A percentile compares a stretch with the other conserved stretches of the same genome.
Conservation (phyloP, 148 eudicot species). For the Pharnaceum exiguum region DNA sequence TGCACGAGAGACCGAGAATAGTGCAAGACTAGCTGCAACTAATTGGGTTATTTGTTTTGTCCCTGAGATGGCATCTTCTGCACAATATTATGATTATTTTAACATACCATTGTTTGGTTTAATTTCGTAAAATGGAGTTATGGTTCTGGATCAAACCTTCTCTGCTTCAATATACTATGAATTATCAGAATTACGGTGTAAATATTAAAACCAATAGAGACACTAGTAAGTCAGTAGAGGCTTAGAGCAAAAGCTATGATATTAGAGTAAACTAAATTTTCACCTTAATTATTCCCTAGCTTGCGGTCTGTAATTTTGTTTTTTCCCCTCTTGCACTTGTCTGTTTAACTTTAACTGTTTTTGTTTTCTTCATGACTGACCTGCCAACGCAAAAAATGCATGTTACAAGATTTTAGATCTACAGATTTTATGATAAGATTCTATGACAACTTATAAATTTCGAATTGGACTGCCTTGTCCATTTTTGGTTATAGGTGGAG, state of each 20-base stretch:
- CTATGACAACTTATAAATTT: background rate
- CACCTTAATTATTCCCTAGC: background rate
- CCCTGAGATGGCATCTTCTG: too few relatives aligned
- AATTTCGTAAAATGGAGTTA: too few relatives aligned
- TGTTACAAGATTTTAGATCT: background rate
- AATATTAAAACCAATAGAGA: background rate
- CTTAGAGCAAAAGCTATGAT: background rate
- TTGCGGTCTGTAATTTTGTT: slow-evolving; percentile 7
- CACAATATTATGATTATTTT: too few relatives aligned
- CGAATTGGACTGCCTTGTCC: background rate
- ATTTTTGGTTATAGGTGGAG: background rate
- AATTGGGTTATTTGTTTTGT: too few relatives aligned
- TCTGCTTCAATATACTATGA: too few relatives aligned
- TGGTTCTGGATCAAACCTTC: too few relatives aligned
- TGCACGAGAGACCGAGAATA: too few relatives aligned
- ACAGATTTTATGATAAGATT: background rate
- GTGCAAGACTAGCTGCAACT: too few relatives aligned
- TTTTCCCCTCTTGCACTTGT: background rate
- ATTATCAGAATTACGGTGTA: too few relatives aligned
- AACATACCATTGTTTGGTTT: too few relatives aligned
- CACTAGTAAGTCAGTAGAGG: background rate
- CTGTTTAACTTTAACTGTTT: too few relatives aligned
- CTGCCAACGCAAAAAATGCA: background rate
- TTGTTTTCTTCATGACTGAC: too few relatives aligned
- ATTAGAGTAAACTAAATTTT: background rate